A percentile compares a stretch with the other conserved stretches of the same genome.
These are phyloP conservation scores for Zasmidium angulare DNA, from an alignment of 2,329 filamentous ascomycete genomes.

Conservation along the genomic window DNA sequence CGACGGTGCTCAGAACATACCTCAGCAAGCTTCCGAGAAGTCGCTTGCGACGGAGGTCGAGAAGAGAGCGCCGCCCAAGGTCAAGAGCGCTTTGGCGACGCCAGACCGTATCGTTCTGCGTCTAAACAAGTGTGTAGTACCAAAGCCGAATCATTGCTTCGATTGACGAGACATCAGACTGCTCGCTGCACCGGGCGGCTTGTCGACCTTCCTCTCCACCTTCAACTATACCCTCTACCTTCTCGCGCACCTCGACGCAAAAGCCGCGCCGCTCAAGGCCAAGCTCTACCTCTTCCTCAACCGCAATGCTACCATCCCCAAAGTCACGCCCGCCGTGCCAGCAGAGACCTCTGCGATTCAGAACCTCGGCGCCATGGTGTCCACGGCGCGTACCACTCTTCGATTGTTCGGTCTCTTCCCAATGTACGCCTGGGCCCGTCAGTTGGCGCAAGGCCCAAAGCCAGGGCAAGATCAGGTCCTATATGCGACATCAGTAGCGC, in stretches of 20 bases:
- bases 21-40: slow-evolving; percentile 30
- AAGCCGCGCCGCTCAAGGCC: slow-evolving; percentile 35
- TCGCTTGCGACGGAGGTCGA: slow-evolving; percentile 31
- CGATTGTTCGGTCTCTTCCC: slow-evolving; percentile 45
- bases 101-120: slow-evolving; percentile 42
- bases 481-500: slow-evolving; percentile 42
- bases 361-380: slow-evolving; percentile 41
- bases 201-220: slow-evolving; percentile 47
- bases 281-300: slow-evolving; percentile 37
- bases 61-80: slow-evolving; percentile 28
- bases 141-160: not conserved
- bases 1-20: slow-evolving; percentile 33
- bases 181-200: slow-evolving; percentile 45
- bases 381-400: slow-evolving; percentile 44
- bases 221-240: slow-evolving; percentile 50
- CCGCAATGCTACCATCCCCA: slow-evolving; percentile 20
- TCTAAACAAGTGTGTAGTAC: slow-evolving; percentile 43
- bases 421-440: slow-evolving; percentile 46
- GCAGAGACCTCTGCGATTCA: slow-evolving; percentile 31
- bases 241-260: slow-evolving; percentile 44
- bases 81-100: slow-evolving; percentile 32
- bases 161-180: slow-evolving; percentile 34
- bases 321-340: slow-evolving; percentile 19
- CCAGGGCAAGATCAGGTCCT: slow-evolving; percentile 42
- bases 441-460: slow-evolving; percentile 42